phyloP scores from a whole-genome alignment of 768 basidiomycete species.

The Dendrothele bispora region DNA sequence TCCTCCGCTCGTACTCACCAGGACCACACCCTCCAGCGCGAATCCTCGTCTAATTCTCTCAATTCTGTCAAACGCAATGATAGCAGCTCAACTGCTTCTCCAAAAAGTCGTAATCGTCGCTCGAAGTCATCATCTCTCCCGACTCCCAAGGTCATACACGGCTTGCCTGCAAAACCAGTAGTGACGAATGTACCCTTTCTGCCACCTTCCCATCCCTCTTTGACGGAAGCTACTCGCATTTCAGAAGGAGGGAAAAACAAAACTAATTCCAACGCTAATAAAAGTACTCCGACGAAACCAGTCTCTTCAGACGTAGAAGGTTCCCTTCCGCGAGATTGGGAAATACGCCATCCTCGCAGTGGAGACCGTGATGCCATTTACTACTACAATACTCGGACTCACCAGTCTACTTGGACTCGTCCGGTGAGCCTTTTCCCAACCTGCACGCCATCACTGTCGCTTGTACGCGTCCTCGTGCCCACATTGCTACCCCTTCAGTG shows the following conservation, averaged over 20 bases:
- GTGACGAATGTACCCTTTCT: slow-evolving; percentile 34
- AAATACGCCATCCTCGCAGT: slow-evolving; percentile 36
- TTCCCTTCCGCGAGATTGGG: slow-evolving; percentile 43
- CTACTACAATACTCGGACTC: slow-evolving; percentile 43
- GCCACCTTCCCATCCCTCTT: slow-evolving; percentile 35
- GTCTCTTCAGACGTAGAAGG: slow-evolving; percentile 14
- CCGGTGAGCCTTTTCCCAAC: slow-evolving; percentile 19
- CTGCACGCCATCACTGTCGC: not conserved
- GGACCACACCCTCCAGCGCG: not conserved
- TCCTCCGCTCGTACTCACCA: not conserved
- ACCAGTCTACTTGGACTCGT: slow-evolving; percentile 44
- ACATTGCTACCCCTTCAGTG: not conserved
- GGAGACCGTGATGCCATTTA: slow-evolving; percentile 36
- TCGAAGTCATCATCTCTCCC: slow-evolving; percentile 24
- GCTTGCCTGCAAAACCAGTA: slow-evolving; percentile 44
- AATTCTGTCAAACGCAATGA: slow-evolving; percentile 8
- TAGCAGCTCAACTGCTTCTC: not conserved
- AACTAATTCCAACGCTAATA: slow-evolving; percentile 29
- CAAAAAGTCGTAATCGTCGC: slow-evolving; percentile 9
- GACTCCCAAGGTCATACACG: slow-evolving; percentile 32
- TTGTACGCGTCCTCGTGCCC: not conserved
- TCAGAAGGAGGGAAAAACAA: slow-evolving; percentile 12
- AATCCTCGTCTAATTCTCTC: not conserved
- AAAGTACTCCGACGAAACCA: slow-evolving; percentile 27
- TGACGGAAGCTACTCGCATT: slow-evolving; percentile 45